Base-by-base conservation (phyloP, 2,329 filamentous ascomycete genomes). In the Neurospora sp. region DNA sequence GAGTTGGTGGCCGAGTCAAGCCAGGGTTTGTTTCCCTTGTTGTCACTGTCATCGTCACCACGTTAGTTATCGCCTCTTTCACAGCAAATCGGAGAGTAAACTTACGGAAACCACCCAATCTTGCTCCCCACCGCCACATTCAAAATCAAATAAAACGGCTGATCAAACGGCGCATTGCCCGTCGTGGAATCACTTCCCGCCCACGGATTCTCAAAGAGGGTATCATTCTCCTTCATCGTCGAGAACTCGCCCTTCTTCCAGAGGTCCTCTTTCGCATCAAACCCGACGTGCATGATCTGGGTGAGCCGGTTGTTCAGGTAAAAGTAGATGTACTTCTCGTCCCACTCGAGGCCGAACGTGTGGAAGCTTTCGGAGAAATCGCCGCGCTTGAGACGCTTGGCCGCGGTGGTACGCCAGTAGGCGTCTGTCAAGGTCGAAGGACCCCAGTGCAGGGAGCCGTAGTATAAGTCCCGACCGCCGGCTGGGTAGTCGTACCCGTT, bases 261-360 rank as follows among this genome's bases (percentile, higher is more conserved):
- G 70, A 83, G 80, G 57, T 78, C 75, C 36, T 74, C 68, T 23
- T 77, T 73, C 33, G 71, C 68, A n/a, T 75, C 74, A 72, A 82
- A 81, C 11, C 77, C 77, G 17, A 80, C 74, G 70, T 80, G 81
- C 66, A 81, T 73, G 71, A 82, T 80, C 73, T 82, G 78, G 19
- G 77, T 76, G 15, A 83, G 75, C 17, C 80, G 79, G 73, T 78
- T 80, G 75, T 87, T 83, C 43, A 86, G 77, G 74, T 84, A 87
- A 36, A 83, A 85, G 78, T 84, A 86, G 23, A 87, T 78, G 76
- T 86, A 86, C 57, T 83, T 80, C 67, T 82, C 78, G 1, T 79
- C 81, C 85, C 85, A 87, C 73, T 86, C 83, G 17, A 87, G 72
- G 5, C 84, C 85, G 71, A 81, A 87, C 1, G 82, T 87, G 76